Evolutionary conservation across 257 asterid genomes (phyloP).

Genomic region (Solanum piurae): DNA sequence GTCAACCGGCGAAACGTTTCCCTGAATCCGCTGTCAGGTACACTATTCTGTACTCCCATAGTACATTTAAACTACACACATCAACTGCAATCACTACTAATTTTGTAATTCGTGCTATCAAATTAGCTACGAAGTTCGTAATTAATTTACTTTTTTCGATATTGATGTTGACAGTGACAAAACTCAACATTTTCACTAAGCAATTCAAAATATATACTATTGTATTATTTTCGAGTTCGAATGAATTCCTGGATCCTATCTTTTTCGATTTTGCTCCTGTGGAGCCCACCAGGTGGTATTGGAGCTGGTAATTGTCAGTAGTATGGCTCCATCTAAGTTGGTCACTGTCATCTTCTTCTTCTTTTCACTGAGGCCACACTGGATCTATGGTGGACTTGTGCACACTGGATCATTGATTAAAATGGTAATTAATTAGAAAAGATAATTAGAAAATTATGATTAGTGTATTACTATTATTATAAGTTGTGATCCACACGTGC

Average conservation of each 20-base stretch:
- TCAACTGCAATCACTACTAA: neutral
- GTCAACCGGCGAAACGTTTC: slow-evolving; percentile 84
- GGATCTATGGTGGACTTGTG: slow-evolving; percentile 16
- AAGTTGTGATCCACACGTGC: neutral
- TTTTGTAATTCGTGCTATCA: neutral
- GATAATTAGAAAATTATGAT: neutral
- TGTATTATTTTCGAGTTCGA: too few relatives aligned
- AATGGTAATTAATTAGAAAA: neutral
- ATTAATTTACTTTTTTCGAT: too few relatives aligned
- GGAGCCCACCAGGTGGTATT: slow-evolving; percentile 26
- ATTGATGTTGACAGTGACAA: neutral
- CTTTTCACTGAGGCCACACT: neutral
- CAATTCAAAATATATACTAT: neutral
- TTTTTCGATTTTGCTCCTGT: neutral
- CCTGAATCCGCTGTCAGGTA: slow-evolving; percentile 87
- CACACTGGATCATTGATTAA: slow-evolving; percentile 5
- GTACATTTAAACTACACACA: neutral
- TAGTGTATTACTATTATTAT: neutral
- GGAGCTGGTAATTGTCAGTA: slow-evolving; percentile 14
- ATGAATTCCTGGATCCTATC: neutral
- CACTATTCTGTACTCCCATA: neutral
- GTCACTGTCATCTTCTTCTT: slow-evolving; percentile 7
- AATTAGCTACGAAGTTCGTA: neutral
- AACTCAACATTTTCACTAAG: neutral
- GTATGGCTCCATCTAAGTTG: slow-evolving; percentile 21